Conservation (phyloP, 441 rosid species). For the Pelargonium myrrhifolium region DNA sequence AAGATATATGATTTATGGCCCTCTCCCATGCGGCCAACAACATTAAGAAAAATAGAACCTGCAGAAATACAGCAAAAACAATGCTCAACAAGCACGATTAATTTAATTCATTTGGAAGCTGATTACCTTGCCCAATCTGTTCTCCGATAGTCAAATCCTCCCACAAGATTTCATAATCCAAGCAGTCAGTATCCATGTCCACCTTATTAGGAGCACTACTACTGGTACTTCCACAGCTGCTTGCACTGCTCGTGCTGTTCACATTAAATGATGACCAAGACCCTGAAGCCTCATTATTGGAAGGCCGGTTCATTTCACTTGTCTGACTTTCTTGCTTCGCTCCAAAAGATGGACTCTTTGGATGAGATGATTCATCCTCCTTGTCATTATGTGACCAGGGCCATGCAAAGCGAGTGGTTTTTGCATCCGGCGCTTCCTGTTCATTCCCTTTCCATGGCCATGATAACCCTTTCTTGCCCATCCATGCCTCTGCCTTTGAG, state of each 20-base stretch:
- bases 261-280: slow-evolving; percentile 79
- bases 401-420: slow-evolving; percentile 38
- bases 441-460: slow-evolving; percentile 97
- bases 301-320: slow-evolving; percentile 39
- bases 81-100: slow-evolving; percentile 8
- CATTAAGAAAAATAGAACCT: too few relatives aligned
- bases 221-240: slow-evolving; percentile 83
- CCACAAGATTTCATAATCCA: slow-evolving; percentile 84
- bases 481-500: slow-evolving; percentile 78
- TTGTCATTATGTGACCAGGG: slow-evolving; percentile 51
- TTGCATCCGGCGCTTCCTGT: slow-evolving; percentile 53
- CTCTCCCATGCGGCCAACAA: too few relatives aligned
- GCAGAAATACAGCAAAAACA: not conserved
- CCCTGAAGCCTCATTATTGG: slow-evolving; percentile 50
- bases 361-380: slow-evolving; percentile 40
- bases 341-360: slow-evolving; percentile 30
- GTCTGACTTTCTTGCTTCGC: slow-evolving; percentile 37
- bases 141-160: slow-evolving; percentile 79
- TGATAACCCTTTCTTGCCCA: slow-evolving; percentile 68
- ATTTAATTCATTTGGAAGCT: slow-evolving; percentile 3
- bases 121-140: slow-evolving; percentile 85
- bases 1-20: too few relatives aligned
- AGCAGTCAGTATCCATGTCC: slow-evolving; percentile 56
- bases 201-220: slow-evolving; percentile 65
- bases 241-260: slow-evolving; percentile 77